Evolutionary conservation across 345 rosid genomes (phyloP).

Genomic region (Eutrema japonicum): DNA sequence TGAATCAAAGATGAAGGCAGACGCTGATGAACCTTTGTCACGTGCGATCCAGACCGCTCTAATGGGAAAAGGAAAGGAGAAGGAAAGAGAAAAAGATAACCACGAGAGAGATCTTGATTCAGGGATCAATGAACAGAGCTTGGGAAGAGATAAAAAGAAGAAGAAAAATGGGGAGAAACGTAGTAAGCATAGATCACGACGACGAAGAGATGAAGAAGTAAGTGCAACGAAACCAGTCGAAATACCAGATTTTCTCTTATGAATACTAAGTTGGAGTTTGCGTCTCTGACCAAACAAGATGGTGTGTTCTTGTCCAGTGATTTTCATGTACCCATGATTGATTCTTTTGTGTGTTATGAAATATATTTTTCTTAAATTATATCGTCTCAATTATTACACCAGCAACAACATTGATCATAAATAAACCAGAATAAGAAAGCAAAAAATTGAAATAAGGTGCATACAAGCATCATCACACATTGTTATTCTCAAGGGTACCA

Average conservation of each 20-base stretch:
- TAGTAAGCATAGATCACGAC: conserved; percentile 57
- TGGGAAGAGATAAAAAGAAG: conserved; percentile 46
- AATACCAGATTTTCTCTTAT: conserved; percentile 83
- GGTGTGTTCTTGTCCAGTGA: conserved; percentile 30
- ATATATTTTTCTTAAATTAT: conserved; percentile 24
- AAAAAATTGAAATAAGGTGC: conserved; percentile 30
- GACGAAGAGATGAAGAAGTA: conserved; percentile 50
- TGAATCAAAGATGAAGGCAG: conserved; percentile 43
- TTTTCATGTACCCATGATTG: conserved; percentile 14
- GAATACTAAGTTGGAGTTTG: conserved; percentile 20
- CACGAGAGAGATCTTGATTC: conserved; percentile 51
- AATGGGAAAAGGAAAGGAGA: conserved; percentile 58
- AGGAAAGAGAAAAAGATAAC: conserved; percentile 66
- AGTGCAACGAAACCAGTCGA: conserved; percentile 48
- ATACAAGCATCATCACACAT: conserved; percentile 35
- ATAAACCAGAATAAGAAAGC: conserved; percentile 27
- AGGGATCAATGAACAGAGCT: conserved; percentile 56
- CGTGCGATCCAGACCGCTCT: conserved; percentile 75
- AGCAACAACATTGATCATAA: conserved; percentile 23
- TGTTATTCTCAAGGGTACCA: conserved; percentile 30
- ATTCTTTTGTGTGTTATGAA: conserved; percentile 35
- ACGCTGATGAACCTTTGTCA: conserved; percentile 56
- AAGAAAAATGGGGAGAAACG: conserved; percentile 54
- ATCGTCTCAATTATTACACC: conserved; percentile 31
- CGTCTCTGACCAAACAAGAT: conserved; percentile 16